Evolutionary conservation across 495 filamentous ascomycete species (phyloP), one percentile per base, ranked within the genome.

Genomic region (Lophium mytilinum): DNA sequence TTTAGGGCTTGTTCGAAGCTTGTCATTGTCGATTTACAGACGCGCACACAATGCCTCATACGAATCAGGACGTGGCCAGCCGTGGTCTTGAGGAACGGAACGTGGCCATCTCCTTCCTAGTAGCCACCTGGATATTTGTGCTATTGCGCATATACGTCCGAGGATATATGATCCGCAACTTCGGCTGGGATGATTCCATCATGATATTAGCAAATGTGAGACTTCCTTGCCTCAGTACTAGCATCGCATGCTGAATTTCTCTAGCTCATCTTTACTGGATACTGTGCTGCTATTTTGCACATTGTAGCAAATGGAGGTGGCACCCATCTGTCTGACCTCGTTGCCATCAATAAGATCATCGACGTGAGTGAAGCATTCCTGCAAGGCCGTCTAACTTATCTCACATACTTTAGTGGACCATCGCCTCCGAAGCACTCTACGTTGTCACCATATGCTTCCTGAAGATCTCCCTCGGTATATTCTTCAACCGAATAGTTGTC

Each of bases 381-480:
- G 6, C 17, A 42, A 35, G 37, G 14, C 15, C 17, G 21, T 18
- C 1, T 39, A 47, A 14, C 14, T 36, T 39, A 15, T 48, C 43
- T 37, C 39, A 52, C 14, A 39, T 45, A 40, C 12, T 36, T 4
- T 35, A 69, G 67, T 69, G 57, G 47, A 39, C 55, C 4, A 55
- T 71, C 10, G 56, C 60, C 34, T 35, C 54, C 17, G 57, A 68
- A 17, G 53, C 55, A 1, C 56, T 62, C 17, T 70, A 71, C 50
- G 42, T 67, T 15, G 21, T 54, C 2, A 66, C 66, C 24, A 58
- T 64, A 18, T 55, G 68, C 33, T 39, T 65, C 11, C 36, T 72
- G 11, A 72, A 72, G 40, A 63, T 71, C 40, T 66, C 69, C 4
- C 53, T 72, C n/a, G 69, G 62, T 11, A 59, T 71, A 12, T 69